Base-by-base conservation (phyloP, 345 rosid genomes). In the Linum usitatissimum region DNA sequence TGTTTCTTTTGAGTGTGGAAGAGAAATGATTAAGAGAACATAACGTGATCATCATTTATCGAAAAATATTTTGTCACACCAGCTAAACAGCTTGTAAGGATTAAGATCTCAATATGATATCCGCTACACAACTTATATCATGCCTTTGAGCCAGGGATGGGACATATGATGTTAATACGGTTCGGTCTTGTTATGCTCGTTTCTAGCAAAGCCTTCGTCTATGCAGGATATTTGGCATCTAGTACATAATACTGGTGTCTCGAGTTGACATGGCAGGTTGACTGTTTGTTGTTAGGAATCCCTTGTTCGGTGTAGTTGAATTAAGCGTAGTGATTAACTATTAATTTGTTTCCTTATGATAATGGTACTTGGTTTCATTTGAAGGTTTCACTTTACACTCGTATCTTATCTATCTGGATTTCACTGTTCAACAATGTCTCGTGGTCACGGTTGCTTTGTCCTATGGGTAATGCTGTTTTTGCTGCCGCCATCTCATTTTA, bases 341-440 rank as follows among this genome's bases (percentile, higher is more conserved):
- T n/a, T n/a, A n/a, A n/a, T n/a, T n/a, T n/a, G n/a, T n/a, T n/a
- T n/a, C n/a, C n/a, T n/a, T 14, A 4, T 42, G 49, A 14, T 42
- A 8, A 13, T 42, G 10, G 12, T 42, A 9, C 15, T 42, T 42
- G 49, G 2, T 14, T 42, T 42, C 10, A 42, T 42, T 14, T 42
- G 49, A 42, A 42, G n/a, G 86, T 90, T 80, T 82, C 83, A 81
- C 80, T 87, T 86, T 90, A 88, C 82, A 70, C 84, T 87, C 73
- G 73, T 77, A 65, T 73, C 85, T 66, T 69, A 53, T 68, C 63
- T 67, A 69, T 80, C 79, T 80, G 72, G 76, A 73, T 76, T 38
- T 57, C 66, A 78, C 64, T 68, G 15, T 13, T 67, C 57, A 63
- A 59, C 51, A 65, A 69, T 73, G 64, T 31, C 63, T 57, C 51